Base-by-base conservation (phyloP, 352 stramenopile genomes). In the Bremia lactucae region DNA sequence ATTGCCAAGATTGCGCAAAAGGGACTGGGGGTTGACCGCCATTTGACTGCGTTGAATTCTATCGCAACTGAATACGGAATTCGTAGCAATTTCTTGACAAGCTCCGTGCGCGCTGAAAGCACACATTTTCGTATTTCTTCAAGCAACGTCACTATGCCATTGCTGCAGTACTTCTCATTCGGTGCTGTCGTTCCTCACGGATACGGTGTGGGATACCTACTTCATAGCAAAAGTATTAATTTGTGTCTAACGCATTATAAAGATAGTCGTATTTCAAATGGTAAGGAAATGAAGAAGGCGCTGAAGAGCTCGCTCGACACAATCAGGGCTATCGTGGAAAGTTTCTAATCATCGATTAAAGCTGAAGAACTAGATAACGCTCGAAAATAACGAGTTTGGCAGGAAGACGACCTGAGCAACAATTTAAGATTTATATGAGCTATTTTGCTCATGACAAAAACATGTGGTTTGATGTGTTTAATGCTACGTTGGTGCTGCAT, bases 41-140 rank as follows among this genome's bases (percentile, higher is more conserved):
- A 95, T 59, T 55, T 96, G 35, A 72, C 69, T 20, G 85, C 84
- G 38, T 65, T 96, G 34, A 55, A 68, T 42, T 83, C 80, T 31
- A 75, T 92, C 44, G 83, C 81, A 6, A 75, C 50, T 9, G 52
- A 81, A 20, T 63, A 56, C 13, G 63, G 62, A 14, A 55, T 95
- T 28, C 51, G 64, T 22, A 83, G 72, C 41, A 63, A 81, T 10
- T 95, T 96, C 48, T 62, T 95, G 49, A 48, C 54, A 28, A 88
- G 78, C 24, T 76, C 83, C 3, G 65, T 92, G 50, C 86, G 74
- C 37, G 65, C 71, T 0, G 60, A 69, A 36, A 94, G 70, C 54
- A 84, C 79, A 9, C 89, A 89, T 51, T 96, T 91, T 58, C 71
- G 85, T 52, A 73, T 95, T 46, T 95, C 81, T 25, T 94, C 87